Evolutionary conservation across 192 early-diverging fungal species (phyloP).

Genomic region (Pilobolus umbonatus): DNA sequence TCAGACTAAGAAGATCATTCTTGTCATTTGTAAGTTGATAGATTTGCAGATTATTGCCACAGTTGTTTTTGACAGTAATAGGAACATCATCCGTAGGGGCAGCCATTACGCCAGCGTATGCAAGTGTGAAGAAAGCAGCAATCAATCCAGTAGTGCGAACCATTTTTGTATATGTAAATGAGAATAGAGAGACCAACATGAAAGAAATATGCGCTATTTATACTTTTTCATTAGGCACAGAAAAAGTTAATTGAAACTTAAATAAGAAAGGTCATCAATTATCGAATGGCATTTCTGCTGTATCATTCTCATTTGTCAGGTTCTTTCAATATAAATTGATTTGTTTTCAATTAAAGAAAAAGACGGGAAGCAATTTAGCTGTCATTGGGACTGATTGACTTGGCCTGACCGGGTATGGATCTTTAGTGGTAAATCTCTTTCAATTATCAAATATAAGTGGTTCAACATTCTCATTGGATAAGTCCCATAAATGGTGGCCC

Average conservation of each 20-base stretch:
- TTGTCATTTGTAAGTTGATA: constrained; percentile 16
- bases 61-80: constrained; percentile 25
- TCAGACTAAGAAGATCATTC: neutral
- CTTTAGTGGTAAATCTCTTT: too few relatives aligned
- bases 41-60: constrained; percentile 9
- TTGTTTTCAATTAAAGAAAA: too few relatives aligned
- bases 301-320: neutral
- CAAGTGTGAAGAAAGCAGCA: too few relatives aligned
- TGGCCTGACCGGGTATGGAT: too few relatives aligned
- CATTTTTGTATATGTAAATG: neutral
- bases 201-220: neutral
- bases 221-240: neutral
- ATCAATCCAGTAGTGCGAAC: constrained; percentile 4
- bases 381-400: too few relatives aligned
- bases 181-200: neutral
- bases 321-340: neutral
- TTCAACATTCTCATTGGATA: too few relatives aligned
- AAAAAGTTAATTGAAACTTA: neutral
- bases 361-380: too few relatives aligned
- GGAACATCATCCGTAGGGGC: constrained; percentile 9
- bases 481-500: too few relatives aligned
- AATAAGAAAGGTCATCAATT: neutral
- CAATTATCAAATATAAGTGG: too few relatives aligned
- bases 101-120: too few relatives aligned
- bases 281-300: too few relatives aligned